Conservation (phyloP, 2,329 filamentous ascomycete species). For the Amesomyces nigricolor region DNA sequence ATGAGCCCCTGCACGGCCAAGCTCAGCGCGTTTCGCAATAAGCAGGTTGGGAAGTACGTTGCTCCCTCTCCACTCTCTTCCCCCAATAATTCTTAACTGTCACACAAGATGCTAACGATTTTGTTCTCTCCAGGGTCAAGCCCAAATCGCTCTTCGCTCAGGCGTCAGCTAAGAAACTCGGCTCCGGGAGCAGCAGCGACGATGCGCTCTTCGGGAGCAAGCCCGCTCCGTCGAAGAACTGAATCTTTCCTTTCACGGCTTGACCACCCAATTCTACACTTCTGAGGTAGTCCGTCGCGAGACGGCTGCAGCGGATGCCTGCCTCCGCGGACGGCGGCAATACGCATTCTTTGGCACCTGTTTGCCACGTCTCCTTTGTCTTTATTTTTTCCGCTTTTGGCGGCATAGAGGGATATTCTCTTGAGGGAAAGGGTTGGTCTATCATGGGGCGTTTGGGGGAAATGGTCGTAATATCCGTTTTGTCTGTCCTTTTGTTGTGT, state of each 20-base stretch:
- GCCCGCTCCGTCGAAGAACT: constrained; percentile 11
- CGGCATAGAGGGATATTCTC: background rate
- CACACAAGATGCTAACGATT: background rate
- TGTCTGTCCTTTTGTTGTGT: background rate
- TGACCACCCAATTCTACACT: background rate
- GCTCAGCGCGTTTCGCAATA: constrained; percentile 72
- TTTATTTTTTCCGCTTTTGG: no score
- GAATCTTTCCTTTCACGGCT: background rate
- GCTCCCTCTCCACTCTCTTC: background rate
- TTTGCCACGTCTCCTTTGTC: background rate
- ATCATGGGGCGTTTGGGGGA: background rate
- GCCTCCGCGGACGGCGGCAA: no score
- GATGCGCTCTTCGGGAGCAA: constrained; percentile 31
- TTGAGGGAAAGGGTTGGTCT: constrained; percentile 4
- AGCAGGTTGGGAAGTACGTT: constrained; percentile 70
- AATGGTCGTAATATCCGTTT: background rate
- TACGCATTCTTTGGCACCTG: no score
- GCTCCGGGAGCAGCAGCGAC: constrained; percentile 32
- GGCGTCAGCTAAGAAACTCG: constrained; percentile 58
- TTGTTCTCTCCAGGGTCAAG: constrained; percentile 45
- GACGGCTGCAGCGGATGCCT: no score
- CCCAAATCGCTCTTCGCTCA: constrained; percentile 64
- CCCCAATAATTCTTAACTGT: no score
- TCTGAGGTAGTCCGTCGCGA: no score
- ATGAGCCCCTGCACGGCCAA: constrained; percentile 83